Percentiles rank a stretch among this genome's conserved stretches.
These are phyloP conservation scores for Nidula microcarpa DNA, from an alignment of 768 basidiomycete species.

Conservation along the genomic window DNA sequence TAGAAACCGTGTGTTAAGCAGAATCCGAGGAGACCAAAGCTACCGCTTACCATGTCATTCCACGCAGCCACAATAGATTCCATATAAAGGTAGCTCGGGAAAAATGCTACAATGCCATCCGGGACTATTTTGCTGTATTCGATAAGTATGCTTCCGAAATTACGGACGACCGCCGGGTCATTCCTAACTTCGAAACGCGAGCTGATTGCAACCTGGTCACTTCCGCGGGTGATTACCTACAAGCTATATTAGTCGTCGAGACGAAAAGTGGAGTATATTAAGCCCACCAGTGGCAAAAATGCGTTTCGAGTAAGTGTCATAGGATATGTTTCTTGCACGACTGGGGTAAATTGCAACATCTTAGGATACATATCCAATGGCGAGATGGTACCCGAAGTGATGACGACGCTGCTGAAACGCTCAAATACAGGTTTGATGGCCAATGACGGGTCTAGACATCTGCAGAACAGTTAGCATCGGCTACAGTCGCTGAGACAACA, in stretches of 20 bases:
- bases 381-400: slow-evolving; percentile 97
- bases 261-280: slow-evolving; percentile 1
- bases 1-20: not conserved
- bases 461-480: slow-evolving; percentile 25
- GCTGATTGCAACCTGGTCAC: slow-evolving; percentile 97
- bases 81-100: slow-evolving; percentile 99
- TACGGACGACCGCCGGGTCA: slow-evolving; percentile 97
- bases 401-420: slow-evolving; percentile 96
- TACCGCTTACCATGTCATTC: slow-evolving; percentile 92
- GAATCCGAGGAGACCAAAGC: not conserved
- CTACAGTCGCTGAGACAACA: slow-evolving; percentile 3
- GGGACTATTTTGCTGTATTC: slow-evolving; percentile 98
- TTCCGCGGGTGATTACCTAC: slow-evolving; percentile 95
- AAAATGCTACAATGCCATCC: slow-evolving; percentile 98
- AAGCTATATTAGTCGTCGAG: slow-evolving; percentile 3
- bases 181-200: slow-evolving; percentile 99
- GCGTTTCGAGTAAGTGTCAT: slow-evolving; percentile 98
- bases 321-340: slow-evolving; percentile 94
- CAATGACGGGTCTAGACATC: slow-evolving; percentile 95
- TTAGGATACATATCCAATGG: slow-evolving; percentile 99
- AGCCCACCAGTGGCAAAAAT: slow-evolving; percentile 85
- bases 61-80: slow-evolving; percentile 99
- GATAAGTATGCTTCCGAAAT: slow-evolving; percentile 96
- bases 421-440: slow-evolving; percentile 99
- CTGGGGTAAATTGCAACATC: slow-evolving; percentile 97